Evolutionary conservation across 2,329 filamentous ascomycete species (phyloP).

Genomic region (Colletotrichum musicola): DNA sequence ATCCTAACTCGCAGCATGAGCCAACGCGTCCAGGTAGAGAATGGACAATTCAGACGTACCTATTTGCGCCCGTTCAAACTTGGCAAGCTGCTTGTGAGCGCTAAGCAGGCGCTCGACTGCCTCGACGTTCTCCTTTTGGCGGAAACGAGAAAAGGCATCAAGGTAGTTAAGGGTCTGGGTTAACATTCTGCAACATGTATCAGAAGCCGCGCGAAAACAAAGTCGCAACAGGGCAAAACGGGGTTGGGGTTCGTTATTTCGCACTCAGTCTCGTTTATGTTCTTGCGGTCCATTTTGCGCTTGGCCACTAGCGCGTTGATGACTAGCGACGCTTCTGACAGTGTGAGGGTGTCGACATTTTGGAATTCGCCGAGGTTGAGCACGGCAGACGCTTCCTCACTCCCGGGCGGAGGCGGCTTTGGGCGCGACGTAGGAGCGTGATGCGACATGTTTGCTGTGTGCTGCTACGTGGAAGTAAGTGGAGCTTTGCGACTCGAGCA

Average conservation of each 20-base stretch:
- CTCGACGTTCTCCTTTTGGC: constrained; percentile 93
- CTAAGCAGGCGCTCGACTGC: constrained; percentile 91
- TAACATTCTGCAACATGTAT: constrained; percentile 69
- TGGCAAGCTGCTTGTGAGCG: constrained; percentile 82
- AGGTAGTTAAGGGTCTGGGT: constrained; percentile 93
- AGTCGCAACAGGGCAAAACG: constrained; percentile 7
- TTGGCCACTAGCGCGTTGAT: constrained; percentile 90
- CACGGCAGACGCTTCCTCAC: constrained; percentile 86
- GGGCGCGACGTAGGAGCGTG: constrained; percentile 67
- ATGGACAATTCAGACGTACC: constrained; percentile 64
- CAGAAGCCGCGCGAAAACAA: background rate
- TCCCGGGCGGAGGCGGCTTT: constrained; percentile 78
- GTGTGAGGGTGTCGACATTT: constrained; percentile 88
- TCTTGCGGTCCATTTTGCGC: constrained; percentile 82
- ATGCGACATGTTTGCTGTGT: constrained; percentile 33
- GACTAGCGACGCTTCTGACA: constrained; percentile 92
- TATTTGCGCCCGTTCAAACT: constrained; percentile 93
- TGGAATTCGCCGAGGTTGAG: constrained; percentile 95
- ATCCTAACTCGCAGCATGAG: constrained; percentile 69
- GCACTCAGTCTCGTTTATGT: constrained; percentile 87
- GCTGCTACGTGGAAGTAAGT: background rate
- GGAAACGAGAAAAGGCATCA: constrained; percentile 95
- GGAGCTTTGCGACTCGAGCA: background rate
- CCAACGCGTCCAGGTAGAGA: background rate
- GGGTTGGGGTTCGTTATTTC: constrained; percentile 43